Evolutionary conservation across 768 basidiomycete species (phyloP), one percentile per base, ranked within the genome.

Genomic region (Collybiopsis luxurians): DNA sequence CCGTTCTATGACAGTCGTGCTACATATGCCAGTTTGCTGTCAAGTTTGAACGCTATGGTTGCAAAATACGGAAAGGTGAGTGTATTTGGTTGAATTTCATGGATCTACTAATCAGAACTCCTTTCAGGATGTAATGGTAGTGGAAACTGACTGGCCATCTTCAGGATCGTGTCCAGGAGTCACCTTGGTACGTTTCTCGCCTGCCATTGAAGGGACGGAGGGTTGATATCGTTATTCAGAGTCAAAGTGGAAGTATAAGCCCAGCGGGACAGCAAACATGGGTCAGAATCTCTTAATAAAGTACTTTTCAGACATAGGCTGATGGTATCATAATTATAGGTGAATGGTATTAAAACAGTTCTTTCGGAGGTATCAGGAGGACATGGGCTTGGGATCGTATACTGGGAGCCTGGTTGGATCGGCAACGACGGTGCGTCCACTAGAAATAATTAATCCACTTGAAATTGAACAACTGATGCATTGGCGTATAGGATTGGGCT

Each of bases 331-430:
- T n/a, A n/a, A n/a, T 36, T 24, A 59, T 30, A 58, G 57, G 44
- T 58, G 21, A 66, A 72, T 9, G 79, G 75, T 42, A 83, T 85
- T 59, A 74, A 71, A 53, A 75, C 70, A 44, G 77, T 79, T 2
- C 63, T 87, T 24, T 65, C 70, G 19, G 70, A 66, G 3, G 60
- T 85, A 2, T 71, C 79, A n/a, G 78, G 79, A 10, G 76, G 80
- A 7, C 79, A 75, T 66, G 77, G 76, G 10, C 63, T 75, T 40
- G 77, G 78, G 3, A 73, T 80, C 61, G 75, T 80, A n/a, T 85
- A 86, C 63, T 87, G 84, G 85, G 84, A 87, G 61, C 84, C 84
- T 21, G 83, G 74, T 45, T 87, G 85, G 84, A 73, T 85, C 47
- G 83, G 82, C 2, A 83, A 76, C 58, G 83, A 81, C 13, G 72